Percentiles rank a stretch among this genome's conserved stretches.
These are phyloP conservation scores for Fomitopsis palustris DNA, from an alignment of 1,284 basidiomycete genomes.

Conservation along the genomic window DNA sequence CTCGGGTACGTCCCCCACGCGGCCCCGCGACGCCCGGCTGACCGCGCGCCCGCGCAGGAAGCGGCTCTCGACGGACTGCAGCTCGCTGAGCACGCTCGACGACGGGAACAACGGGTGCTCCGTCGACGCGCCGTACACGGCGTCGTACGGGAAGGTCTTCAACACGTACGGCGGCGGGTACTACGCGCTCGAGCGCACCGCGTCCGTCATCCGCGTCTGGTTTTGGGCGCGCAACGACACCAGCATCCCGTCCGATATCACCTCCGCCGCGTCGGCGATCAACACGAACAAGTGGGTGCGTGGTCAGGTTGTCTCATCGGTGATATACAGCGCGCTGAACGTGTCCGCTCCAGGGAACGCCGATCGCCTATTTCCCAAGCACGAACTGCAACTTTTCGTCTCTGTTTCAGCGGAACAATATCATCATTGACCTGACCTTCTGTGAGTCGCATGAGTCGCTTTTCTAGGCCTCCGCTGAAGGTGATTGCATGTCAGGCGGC, in stretches of 20 bases:
- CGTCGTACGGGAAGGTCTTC: constrained; percentile 59
- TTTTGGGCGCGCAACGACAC: constrained; percentile 49
- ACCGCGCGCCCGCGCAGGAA: constrained; percentile 6
- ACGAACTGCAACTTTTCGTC: constrained; percentile 39
- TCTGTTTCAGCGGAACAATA: constrained; percentile 47
- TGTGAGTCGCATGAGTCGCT: constrained; percentile 22
- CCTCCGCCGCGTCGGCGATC: constrained; percentile 34
- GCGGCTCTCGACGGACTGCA: constrained; percentile 16
- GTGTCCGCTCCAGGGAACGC: constrained; percentile 37
- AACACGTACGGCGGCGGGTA: constrained; percentile 63
- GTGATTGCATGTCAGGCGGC: constrained; percentile 20
- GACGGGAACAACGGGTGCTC: constrained; percentile 62
- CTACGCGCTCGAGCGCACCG: constrained; percentile 52
- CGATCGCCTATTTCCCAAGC: constrained; percentile 46
- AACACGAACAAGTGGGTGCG: constrained; percentile 47
- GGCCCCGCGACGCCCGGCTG: background rate
- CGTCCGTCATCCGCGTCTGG: constrained; percentile 50
- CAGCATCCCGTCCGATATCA: constrained; percentile 44
- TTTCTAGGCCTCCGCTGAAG: background rate
- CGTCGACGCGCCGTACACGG: constrained; percentile 40
- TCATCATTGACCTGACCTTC: constrained; percentile 48
- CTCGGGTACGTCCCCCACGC: constrained; percentile 20
- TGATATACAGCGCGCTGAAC: background rate
- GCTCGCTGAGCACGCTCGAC: constrained; percentile 31
- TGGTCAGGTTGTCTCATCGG: background rate